Evolutionary conservation across 164 flowering plant genomes (phyloP).

Genomic region (Liriodendron chinense): DNA sequence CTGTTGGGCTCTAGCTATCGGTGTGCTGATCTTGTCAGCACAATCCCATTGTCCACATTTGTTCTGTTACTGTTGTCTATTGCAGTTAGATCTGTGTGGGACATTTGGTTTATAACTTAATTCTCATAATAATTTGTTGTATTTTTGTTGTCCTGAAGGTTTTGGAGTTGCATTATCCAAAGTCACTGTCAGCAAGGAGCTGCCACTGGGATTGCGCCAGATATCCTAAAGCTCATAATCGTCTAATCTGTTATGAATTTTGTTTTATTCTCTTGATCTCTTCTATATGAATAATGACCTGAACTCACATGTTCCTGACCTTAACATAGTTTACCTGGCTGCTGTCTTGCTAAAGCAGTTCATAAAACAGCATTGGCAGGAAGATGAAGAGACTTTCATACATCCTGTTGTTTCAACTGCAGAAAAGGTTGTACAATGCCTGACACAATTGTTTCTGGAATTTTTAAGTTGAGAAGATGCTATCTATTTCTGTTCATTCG

Average conservation of each 20-base stretch:
- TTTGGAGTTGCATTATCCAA: conserved; percentile 78
- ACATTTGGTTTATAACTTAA: no score
- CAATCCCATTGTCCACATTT: no score
- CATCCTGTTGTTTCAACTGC: conserved; percentile 68
- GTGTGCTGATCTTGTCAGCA: no score
- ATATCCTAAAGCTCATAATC: conserved; percentile 59
- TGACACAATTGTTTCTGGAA: not conserved
- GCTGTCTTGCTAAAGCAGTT: conserved; percentile 90
- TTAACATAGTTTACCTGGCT: conserved; percentile 79
- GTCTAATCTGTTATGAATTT: not conserved
- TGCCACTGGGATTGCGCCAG: conserved; percentile 78
- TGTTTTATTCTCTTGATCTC: not conserved
- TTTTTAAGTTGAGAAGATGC: not conserved
- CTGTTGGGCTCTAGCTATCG: no score
- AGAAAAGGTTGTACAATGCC: conserved; percentile 58
- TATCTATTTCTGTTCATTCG: not conserved
- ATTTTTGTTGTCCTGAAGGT: conserved; percentile 43
- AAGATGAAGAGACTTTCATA: conserved; percentile 74
- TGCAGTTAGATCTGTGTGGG: no score
- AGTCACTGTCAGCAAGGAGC: conserved; percentile 71
- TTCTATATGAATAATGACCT: not conserved
- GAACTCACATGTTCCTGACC: conserved; percentile 5
- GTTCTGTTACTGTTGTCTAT: no score
- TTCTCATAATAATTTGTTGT: not conserved
- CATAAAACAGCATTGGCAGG: conserved; percentile 89